These are phyloP conservation scores for Trichoderma polysporum DNA, from an alignment of 2,329 filamentous ascomycete species.

Conservation along the genomic window DNA sequence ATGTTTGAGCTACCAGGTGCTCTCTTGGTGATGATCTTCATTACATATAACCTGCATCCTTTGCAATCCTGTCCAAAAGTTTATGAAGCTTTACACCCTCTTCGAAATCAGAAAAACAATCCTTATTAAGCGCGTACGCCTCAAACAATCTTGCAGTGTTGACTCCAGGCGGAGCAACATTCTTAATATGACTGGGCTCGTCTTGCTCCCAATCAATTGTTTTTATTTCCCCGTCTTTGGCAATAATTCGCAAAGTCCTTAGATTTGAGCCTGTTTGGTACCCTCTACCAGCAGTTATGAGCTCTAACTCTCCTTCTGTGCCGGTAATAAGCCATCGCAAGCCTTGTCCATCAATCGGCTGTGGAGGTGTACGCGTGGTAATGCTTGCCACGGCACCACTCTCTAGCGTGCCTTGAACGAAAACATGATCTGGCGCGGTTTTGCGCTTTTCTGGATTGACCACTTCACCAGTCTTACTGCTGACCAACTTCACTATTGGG, in stretches of 20 bases:
- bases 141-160: constrained; percentile 19
- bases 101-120: constrained; percentile 10
- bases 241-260: background rate
- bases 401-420: constrained; percentile 34
- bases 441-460: constrained; percentile 27
- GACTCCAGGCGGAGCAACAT: constrained; percentile 56
- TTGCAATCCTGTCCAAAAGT: constrained; percentile 16
- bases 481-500: constrained; percentile 26
- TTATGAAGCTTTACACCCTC: constrained; percentile 15
- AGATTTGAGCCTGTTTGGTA: constrained; percentile 30
- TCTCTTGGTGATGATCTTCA: background rate
- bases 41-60: constrained; percentile 12
- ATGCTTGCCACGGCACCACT: constrained; percentile 34
- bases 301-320: constrained; percentile 36
- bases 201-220: constrained; percentile 30
- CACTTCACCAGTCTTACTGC: constrained; percentile 25
- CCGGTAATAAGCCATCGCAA: constrained; percentile 39
- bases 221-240: constrained; percentile 32
- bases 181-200: constrained; percentile 81
- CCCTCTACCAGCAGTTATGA: constrained; percentile 31
- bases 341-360: constrained; percentile 26
- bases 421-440: constrained; percentile 36
- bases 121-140: constrained; percentile 14
- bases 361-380: constrained; percentile 24
- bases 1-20: background rate